Conservation (phyloP, 2,329 filamentous ascomycete genomes). For the Coleophoma cylindrospora region DNA sequence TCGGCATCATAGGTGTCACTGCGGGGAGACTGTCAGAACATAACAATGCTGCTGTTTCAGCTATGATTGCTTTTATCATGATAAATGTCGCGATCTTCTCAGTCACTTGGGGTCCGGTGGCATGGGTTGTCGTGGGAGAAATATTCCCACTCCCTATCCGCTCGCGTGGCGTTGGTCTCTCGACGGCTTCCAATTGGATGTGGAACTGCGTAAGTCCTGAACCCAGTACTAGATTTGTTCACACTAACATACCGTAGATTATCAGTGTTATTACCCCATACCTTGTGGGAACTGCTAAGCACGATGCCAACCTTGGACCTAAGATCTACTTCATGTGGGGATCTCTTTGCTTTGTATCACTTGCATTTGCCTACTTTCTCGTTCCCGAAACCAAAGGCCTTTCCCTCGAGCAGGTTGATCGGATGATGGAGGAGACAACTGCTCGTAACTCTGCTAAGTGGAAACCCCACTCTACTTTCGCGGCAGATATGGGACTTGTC, state of each 20-base stretch:
- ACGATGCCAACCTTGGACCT: constrained; percentile 18
- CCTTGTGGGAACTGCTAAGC: constrained; percentile 46
- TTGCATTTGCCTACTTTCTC: too few species aligned
- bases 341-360: too few species aligned
- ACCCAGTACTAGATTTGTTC: too few species aligned
- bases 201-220: constrained; percentile 58
- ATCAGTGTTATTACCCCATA: constrained; percentile 66
- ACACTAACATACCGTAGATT: constrained; percentile 12
- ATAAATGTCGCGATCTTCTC: constrained; percentile 70
- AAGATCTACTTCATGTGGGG: too few species aligned
- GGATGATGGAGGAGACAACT: too few species aligned
- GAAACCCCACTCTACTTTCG: too few species aligned
- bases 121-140: constrained; percentile 62
- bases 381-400: too few species aligned
- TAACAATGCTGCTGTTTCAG: constrained; percentile 46
- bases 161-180: constrained; percentile 77
- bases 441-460: too few species aligned
- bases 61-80: constrained; percentile 65
- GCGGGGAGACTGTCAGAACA: constrained; percentile 42
- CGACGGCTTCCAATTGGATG: constrained; percentile 84
- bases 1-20: constrained; percentile 42
- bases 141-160: constrained; percentile 67
- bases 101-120: constrained; percentile 60
- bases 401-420: too few species aligned
- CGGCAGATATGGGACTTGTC: too few species aligned